phyloP scores from a whole-genome alignment of 345 rosid species.

The Dipteronia dyeriana region DNA sequence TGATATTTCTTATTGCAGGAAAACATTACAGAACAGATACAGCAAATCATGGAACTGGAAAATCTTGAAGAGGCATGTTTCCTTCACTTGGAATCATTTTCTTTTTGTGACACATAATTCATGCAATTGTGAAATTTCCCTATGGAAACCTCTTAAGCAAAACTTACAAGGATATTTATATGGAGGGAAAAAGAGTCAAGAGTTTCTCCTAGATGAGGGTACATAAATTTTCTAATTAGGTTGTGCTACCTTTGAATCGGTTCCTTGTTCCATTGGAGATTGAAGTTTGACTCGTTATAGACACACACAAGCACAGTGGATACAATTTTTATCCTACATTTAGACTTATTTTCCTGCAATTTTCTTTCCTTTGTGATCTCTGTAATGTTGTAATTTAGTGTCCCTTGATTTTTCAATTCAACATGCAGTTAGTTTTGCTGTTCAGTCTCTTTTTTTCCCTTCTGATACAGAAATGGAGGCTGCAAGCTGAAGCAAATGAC shows the following conservation, averaged over 20 bases:
- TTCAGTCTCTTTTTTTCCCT: neutral
- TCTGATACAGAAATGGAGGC: constrained; percentile 69
- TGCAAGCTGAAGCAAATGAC: constrained; percentile 94
- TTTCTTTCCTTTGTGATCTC: neutral
- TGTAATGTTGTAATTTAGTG: neutral
- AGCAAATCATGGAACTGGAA: constrained; percentile 91
- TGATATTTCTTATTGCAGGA: constrained; percentile 50
- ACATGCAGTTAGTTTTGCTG: neutral
- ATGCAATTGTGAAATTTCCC: neutral
- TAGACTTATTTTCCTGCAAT: neutral
- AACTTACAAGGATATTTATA: neutral
- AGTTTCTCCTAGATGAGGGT: neutral
- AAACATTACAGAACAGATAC: constrained; percentile 76
- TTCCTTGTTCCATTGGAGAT: neutral
- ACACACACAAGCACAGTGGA: neutral
- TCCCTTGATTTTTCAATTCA: neutral
- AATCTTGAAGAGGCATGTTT: constrained; percentile 85
- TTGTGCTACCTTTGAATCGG: neutral
- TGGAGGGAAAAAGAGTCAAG: neutral
- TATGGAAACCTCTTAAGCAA: constrained; percentile 6
- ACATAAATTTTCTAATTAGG: neutral
- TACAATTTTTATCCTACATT: neutral
- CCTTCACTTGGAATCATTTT: constrained; percentile 5
- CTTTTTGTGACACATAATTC: neutral
- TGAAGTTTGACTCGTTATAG: neutral